Evolutionary conservation across 192 early-diverging fungal genomes (phyloP), one percentile per base, ranked within the genome.

Genomic region (Rhizophagus sp.): DNA sequence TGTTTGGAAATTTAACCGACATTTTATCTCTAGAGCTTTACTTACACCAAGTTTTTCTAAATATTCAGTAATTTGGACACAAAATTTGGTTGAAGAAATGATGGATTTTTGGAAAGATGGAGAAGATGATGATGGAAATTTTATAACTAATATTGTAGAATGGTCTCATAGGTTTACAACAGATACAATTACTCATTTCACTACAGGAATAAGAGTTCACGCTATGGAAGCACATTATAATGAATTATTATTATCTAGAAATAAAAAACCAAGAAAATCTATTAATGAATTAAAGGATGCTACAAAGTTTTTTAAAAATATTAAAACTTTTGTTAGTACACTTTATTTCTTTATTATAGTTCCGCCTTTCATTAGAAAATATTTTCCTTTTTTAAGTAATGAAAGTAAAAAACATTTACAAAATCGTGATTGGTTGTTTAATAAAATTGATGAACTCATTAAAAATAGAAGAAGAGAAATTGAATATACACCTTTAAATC

Each of bases 101-200:
- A 33, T 68, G 27, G 27, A 27, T 13, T 68, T 13, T 68, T 68
- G 66, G 66, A 27, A 68, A 52, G 50, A 52, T 17, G 50, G 50
- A 52, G 13, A 13, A 27, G 34, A 68, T 12, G 12, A 69, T 22
- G 1, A 69, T 69, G 67, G 67, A 15, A n/a, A 27, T 69, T 34
- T 69, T 27, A 27, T 10, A 33, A 68, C 66, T 8, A 11, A 69
- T 3, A 1, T 69, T 4, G 67, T 69, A 12, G 67, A 69, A 69
- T 69, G 30, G 67, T 15, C 25, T 69, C 30, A 69, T 69, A 69
- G 30, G 30, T 69, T 69, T 33, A 69, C 67, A 30, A 69, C 30
- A 2, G 67, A 69, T 33, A 34, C 67, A 9, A 69, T 69, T n/a
- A 69, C 67, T 19, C 67, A 69, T 69, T 69, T 69, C 30, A 69